These are phyloP conservation scores for Lathyrus sativus DNA, from an alignment of 306 rosid species.

Conservation along the genomic window DNA sequence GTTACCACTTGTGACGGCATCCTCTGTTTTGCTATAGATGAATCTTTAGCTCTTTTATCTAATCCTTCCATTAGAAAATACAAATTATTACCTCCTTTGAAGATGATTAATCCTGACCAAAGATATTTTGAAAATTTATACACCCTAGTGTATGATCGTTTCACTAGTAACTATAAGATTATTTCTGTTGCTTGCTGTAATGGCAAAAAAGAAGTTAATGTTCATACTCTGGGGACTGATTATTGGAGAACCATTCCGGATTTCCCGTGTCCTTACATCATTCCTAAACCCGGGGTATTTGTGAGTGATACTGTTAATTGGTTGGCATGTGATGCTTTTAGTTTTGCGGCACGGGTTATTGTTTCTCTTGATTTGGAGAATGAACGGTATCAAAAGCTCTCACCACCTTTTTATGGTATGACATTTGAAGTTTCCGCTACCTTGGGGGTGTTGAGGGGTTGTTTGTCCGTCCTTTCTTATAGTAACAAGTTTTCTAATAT, in stretches of 20 bases:
- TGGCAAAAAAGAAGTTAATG: not conserved
- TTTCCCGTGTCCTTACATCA: not conserved
- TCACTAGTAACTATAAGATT: not conserved
- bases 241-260: not conserved
- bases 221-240: not conserved
- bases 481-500: not conserved
- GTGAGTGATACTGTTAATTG: not conserved
- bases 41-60: not conserved
- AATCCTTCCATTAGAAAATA: not conserved
- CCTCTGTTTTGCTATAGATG: not conserved
- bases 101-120: no score
- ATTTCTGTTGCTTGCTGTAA: not conserved
- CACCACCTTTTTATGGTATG: not conserved
- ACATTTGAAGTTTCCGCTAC: not conserved
- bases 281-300: not conserved
- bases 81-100: not conserved
- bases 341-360: not conserved
- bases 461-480: not conserved
- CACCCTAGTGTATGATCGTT: not conserved
- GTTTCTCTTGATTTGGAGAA: conserved; percentile 3
- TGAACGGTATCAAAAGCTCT: not conserved
- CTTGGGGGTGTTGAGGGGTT: not conserved
- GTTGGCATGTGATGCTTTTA: not conserved
- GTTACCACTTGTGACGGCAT: not conserved
- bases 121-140: no score